phyloP scores from a whole-genome alignment of 768 basidiomycete genomes.

The Phylloporus scabripes region DNA sequence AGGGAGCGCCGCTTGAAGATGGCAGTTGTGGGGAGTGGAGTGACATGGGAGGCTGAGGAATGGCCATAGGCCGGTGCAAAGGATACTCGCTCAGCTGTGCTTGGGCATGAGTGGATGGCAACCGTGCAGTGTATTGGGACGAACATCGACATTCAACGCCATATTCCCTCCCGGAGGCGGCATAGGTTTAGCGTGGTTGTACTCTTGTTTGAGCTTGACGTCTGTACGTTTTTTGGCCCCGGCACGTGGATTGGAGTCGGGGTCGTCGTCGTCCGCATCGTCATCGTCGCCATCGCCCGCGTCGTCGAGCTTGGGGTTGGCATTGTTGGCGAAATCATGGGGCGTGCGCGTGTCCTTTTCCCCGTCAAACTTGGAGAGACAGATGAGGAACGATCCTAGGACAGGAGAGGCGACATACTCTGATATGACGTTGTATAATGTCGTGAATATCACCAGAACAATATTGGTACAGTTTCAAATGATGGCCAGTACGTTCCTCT shows the following conservation, averaged over 20 bases:
- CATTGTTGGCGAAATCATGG: conserved; percentile 42
- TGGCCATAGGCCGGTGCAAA: conserved; percentile 28
- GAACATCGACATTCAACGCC: conserved; percentile 22
- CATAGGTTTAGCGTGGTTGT: conserved; percentile 16
- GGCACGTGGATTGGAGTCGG: conserved; percentile 19
- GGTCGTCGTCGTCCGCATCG: conserved; percentile 29
- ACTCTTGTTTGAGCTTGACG: conserved; percentile 28
- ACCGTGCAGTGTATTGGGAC: conserved; percentile 1
- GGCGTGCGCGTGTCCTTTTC: conserved; percentile 47
- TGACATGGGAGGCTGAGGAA: conserved; percentile 31
- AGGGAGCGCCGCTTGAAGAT: conserved; percentile 15
- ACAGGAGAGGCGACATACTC: conserved; percentile 29
- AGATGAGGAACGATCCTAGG: conserved; percentile 8
- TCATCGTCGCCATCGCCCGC: conserved; percentile 39
- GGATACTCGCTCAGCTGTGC: conserved; percentile 26
- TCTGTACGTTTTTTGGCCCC: conserved; percentile 21
- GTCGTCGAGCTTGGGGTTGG: conserved; percentile 31
- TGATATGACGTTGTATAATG: conserved; percentile 64
- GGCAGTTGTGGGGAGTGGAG: conserved; percentile 26
- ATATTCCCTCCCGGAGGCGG: conserved; percentile 17
- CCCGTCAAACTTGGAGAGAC: conserved; percentile 40
- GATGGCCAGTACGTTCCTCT: conserved; percentile 77
- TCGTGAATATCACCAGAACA: conserved; percentile 66
- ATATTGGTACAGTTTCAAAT: conserved; percentile 78
- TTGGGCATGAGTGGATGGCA: conserved; percentile 2